Base-by-base conservation (phyloP, 1,284 basidiomycete species). In the Naganishia sp. region DNA sequence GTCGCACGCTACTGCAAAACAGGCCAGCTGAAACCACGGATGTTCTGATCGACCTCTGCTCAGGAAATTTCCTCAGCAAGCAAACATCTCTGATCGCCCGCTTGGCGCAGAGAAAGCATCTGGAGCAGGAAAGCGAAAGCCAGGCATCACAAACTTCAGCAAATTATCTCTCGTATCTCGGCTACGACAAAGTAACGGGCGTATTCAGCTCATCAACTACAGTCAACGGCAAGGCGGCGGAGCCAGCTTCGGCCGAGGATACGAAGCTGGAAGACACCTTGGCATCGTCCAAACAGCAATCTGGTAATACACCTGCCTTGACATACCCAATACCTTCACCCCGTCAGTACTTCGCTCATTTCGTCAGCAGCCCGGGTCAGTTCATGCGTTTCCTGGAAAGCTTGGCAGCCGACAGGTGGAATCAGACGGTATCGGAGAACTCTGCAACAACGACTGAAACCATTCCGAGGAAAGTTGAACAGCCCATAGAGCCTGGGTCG, bases 301-400 rank as follows among this genome's bases (percentile, higher is more conserved):
- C 18, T 11, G 15, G 15, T 3, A 49, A 39, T 3, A 31, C 25
- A 13, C 31, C 18, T 10, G 53, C 42, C 2, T 63, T 56, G 6
- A 64, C 74, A 13, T 81, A 81, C 64, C 85, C 86, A 68, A 83
- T 87, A 0, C 90, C 92, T 0, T 92, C 92, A 0, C 93, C 94
- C 0, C 83, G 88, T 1, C 83, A 89, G 39, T 97, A 93, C 78
- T 98, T 98, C 74, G 88, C 94, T 0, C 92, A 96, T 77, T 99
- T 97, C 72, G 88, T 97, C 48, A 91, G 94, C 72, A 92, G 95
- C 73, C 87, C 88, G 68, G 83, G 83, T 1, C 86, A 90, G 63
- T 95, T 99, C 72, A 84, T 91, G 45, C 83, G 85, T 2, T 99
- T 98, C 78, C 84, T 99, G 7, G 94, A 99, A 81, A 87, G 87